Evolutionary conservation across 176 grass and related monocot species (phyloP), one percentile per base, ranked within the genome.

Genomic region (Tuctoria greenei): DNA sequence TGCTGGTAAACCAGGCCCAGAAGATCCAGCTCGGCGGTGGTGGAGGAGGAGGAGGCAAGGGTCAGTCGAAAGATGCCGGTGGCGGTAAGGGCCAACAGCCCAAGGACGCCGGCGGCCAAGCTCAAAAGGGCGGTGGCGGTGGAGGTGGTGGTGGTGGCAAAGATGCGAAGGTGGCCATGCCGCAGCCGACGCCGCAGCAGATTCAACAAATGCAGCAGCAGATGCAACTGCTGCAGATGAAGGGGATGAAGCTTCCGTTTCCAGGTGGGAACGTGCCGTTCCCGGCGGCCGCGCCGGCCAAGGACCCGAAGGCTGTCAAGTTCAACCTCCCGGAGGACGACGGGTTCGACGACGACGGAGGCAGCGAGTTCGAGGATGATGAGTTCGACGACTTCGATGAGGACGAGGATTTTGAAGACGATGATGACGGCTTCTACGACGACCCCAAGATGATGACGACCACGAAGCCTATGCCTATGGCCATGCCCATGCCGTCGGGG

Each of bases 151-250:
- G 64, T 1, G 77, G 46, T 12, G 75, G 75, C 40, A 62, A 51
- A 14, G 87, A 81, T 20, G 79, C 23, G 0, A 87, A 87, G 55
- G 44, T 72, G 52, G 23, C 15, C 45, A 23, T 79, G 72, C 85
- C 73, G 42, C 84, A 51, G 67, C 77, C 67, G 43, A 84, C 56
- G 13, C 71, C 76, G 11, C 83, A 77, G 2, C 76, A 79, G 61
- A n/a, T n/a, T n/a, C n/a, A n/a, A n/a, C n/a, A n/a, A n/a, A n/a
- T n/a, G n/a, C n/a, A n/a, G n/a, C n/a, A n/a, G n/a, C n/a, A n/a
- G n/a, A n/a, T n/a, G n/a, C n/a, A 61, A 14, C 82, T 79, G 1
- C 86, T 90, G 46, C 85, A 93, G 72, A 89, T 97, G 88, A 89
- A 89, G 65, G 91, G 86, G 2, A 87, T 91, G 55, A 87, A 87